phyloP scores from a whole-genome alignment of 2,329 filamentous ascomycete genomes.

The Phialophora expanda region DNA sequence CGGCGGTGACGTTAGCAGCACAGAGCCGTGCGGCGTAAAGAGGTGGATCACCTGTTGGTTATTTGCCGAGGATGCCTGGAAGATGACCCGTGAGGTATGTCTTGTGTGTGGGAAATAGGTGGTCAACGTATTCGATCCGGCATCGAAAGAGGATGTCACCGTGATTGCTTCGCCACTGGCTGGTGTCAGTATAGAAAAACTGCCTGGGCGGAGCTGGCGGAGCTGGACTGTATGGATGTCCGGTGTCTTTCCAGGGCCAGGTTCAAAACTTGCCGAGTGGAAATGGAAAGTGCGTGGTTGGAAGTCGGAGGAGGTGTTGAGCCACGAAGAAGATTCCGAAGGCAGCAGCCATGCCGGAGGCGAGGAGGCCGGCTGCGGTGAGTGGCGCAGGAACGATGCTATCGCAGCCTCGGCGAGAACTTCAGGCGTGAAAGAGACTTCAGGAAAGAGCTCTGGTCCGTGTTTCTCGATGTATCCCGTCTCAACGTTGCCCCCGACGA shows the following conservation, averaged over 20 bases:
- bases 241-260: constrained; percentile 33
- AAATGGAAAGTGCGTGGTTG: constrained; percentile 39
- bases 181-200: constrained; percentile 57
- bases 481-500: constrained; percentile 86
- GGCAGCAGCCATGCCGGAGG: constrained; percentile 1
- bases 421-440: constrained; percentile 67
- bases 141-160: constrained; percentile 56
- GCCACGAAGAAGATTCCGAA: constrained; percentile 33
- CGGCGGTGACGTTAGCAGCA: constrained; percentile 59
- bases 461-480: constrained; percentile 96
- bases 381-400: constrained; percentile 62
- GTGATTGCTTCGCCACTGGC: constrained; percentile 46
- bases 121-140: constrained; percentile 60
- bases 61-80: constrained; percentile 21
- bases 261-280: constrained; percentile 34
- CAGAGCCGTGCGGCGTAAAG: constrained; percentile 72
- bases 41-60: constrained; percentile 63
- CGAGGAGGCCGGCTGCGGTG: not conserved
- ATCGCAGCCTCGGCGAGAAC: constrained; percentile 86
- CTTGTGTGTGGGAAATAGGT: constrained; percentile 83
- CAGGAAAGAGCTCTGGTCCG: constrained; percentile 75
- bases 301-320: constrained; percentile 35
- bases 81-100: constrained; percentile 77
- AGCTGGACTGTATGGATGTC: constrained; percentile 51
- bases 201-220: constrained; percentile 55